Evolutionary conservation across 2,329 filamentous ascomycete genomes (phyloP).

Genomic region (Rachicladosporium sp.): DNA sequence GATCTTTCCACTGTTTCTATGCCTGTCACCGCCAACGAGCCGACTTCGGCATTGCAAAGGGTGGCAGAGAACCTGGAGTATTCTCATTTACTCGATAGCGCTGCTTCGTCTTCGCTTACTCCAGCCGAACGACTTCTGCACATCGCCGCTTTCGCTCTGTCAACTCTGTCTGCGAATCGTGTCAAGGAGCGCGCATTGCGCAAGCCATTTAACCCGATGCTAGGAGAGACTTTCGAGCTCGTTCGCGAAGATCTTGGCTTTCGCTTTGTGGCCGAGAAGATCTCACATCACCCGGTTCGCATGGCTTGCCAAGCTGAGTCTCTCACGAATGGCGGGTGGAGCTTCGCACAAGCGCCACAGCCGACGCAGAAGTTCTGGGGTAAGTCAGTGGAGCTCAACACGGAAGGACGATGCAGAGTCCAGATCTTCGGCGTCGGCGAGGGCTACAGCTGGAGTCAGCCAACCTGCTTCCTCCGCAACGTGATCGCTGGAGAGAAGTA

Average conservation of each 20-base stretch:
- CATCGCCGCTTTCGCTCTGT: constrained; percentile 82
- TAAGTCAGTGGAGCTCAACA: constrained; percentile 88
- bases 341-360: constrained; percentile 71
- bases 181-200: constrained; percentile 84
- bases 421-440: constrained; percentile 56
- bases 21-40: constrained; percentile 94
- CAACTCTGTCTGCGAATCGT: constrained; percentile 67
- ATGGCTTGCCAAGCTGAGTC: constrained; percentile 84
- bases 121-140: constrained; percentile 65
- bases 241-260: constrained; percentile 79
- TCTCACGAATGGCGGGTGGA: constrained; percentile 54
- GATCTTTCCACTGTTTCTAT: constrained; percentile 93
- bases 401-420: constrained; percentile 73
- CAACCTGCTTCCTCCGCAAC: constrained; percentile 85
- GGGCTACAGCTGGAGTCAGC: constrained; percentile 70
- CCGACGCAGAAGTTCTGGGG: constrained; percentile 98
- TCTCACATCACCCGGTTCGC: constrained; percentile 81
- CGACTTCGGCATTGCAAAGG: constrained; percentile 74
- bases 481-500: constrained; percentile 98
- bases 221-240: constrained; percentile 91
- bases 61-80: constrained; percentile 88
- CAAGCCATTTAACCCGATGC: constrained; percentile 93
- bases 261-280: constrained; percentile 88
- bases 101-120: constrained; percentile 36
- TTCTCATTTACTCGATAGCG: constrained; percentile 66